These are phyloP conservation scores for Aleurites moluccanus DNA, from an alignment of 441 rosid genomes.

Conservation along the genomic window DNA sequence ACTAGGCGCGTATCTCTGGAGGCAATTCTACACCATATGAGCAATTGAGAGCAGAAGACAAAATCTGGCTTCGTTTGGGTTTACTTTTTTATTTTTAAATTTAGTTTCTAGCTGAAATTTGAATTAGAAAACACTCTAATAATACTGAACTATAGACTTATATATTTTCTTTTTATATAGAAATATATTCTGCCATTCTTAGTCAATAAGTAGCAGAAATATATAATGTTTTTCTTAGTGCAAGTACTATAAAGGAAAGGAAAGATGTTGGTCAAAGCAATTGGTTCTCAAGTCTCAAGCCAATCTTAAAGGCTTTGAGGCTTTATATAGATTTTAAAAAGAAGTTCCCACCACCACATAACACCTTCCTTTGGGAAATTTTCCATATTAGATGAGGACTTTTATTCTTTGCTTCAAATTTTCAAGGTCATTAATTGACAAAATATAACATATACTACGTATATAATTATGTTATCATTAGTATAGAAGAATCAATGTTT, in stretches of 20 bases:
- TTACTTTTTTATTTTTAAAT: no score
- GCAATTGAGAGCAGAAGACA: not conserved
- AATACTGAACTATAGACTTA: no score
- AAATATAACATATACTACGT: not conserved
- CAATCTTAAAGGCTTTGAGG: not conserved
- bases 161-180: not conserved
- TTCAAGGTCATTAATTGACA: not conserved
- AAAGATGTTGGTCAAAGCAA: not conserved
- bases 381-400: not conserved
- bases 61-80: not conserved
- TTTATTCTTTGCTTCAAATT: not conserved
- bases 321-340: not conserved
- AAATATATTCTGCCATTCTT: no score
- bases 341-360: not conserved
- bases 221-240: no score
- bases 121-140: no score
- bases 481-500: not conserved
- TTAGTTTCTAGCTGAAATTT: accelerated
- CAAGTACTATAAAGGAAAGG: not conserved
- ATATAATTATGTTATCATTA: not conserved
- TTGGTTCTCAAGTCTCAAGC: not conserved
- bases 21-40: no score
- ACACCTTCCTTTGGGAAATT: not conserved
- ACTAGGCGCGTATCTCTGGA: no score
- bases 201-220: not conserved